These are phyloP conservation scores for Ophiostoma pallidulum DNA, from an alignment of 2,329 filamentous ascomycete genomes.

Conservation along the genomic window DNA sequence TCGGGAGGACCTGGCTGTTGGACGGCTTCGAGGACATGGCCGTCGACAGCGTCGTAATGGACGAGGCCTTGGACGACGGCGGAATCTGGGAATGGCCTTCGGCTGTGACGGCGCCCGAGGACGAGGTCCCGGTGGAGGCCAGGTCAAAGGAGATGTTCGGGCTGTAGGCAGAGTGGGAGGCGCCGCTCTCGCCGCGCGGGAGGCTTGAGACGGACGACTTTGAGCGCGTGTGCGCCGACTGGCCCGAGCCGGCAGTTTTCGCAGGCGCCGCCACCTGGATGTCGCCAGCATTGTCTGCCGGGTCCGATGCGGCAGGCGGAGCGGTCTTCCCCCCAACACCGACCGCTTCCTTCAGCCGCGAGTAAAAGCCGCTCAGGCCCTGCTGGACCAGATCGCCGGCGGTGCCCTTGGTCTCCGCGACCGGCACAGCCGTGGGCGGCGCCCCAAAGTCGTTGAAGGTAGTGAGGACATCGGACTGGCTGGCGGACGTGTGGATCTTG, in stretches of 20 bases:
- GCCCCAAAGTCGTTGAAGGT: constrained; percentile 89
- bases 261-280: constrained; percentile 31
- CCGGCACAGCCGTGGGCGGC: constrained; percentile 46
- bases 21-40: constrained; percentile 35
- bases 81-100: constrained; percentile 34
- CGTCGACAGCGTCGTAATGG: constrained; percentile 36
- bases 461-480: constrained; percentile 72
- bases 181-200: constrained; percentile 21
- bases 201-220: constrained; percentile 21
- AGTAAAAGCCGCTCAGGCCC: constrained; percentile 83
- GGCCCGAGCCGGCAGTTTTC: constrained; percentile 29
- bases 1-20: constrained; percentile 32
- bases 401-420: constrained; percentile 58
- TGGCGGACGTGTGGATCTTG: constrained; percentile 83
- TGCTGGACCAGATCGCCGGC: constrained; percentile 70
- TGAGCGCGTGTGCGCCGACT: constrained; percentile 24
- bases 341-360: constrained; percentile 73
- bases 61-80: constrained; percentile 38
- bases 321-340: constrained; percentile 47
- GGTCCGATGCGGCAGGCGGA: constrained; percentile 12
- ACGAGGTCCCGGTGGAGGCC: constrained; percentile 29
- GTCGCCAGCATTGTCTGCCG: constrained; percentile 30
- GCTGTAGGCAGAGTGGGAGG: constrained; percentile 26
- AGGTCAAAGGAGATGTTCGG: constrained; percentile 26
- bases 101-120: constrained; percentile 26